Conservation (phyloP, 2,329 filamentous ascomycete species). For the Claviceps paspali region DNA sequence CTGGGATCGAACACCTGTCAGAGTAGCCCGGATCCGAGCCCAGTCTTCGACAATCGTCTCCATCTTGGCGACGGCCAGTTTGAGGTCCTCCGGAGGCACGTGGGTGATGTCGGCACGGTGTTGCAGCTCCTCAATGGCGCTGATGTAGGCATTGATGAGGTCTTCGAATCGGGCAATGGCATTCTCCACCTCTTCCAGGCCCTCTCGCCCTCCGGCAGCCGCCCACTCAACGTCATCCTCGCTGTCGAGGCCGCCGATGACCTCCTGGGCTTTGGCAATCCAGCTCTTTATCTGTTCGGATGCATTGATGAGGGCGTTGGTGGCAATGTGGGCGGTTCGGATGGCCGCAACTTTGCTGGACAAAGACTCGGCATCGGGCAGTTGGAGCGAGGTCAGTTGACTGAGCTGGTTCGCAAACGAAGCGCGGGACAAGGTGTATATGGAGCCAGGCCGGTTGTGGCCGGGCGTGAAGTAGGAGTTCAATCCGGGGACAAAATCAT, state of each 20-base stretch:
- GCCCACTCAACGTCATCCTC: constrained; percentile 98
- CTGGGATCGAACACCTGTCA: constrained; percentile 71
- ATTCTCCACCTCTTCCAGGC: constrained; percentile 55
- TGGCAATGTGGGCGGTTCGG: constrained; percentile 68
- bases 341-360: constrained; percentile 75
- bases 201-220: constrained; percentile 69
- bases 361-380: constrained; percentile 73
- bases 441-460: constrained; percentile 60
- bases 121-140: constrained; percentile 86
- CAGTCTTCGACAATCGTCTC: constrained; percentile 74
- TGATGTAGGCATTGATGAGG: constrained; percentile 81
- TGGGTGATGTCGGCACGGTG: constrained; percentile 56
- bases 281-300: constrained; percentile 87
- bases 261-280: constrained; percentile 84
- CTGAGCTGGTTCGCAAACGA: constrained; percentile 90
- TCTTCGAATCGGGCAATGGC: constrained; percentile 75
- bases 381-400: constrained; percentile 76
- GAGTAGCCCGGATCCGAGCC: constrained; percentile 61
- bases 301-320: constrained; percentile 68
- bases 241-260: constrained; percentile 75
- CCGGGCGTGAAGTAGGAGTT: constrained; percentile 53
- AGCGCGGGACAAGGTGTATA: constrained; percentile 82
- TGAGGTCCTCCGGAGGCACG: constrained; percentile 57
- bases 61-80: constrained; percentile 71
- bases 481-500: constrained; percentile 34